Evolutionary conservation across 352 stramenopile species (phyloP), one percentile per base, ranked within the genome.

Genomic region (Pythium diclinum): DNA sequence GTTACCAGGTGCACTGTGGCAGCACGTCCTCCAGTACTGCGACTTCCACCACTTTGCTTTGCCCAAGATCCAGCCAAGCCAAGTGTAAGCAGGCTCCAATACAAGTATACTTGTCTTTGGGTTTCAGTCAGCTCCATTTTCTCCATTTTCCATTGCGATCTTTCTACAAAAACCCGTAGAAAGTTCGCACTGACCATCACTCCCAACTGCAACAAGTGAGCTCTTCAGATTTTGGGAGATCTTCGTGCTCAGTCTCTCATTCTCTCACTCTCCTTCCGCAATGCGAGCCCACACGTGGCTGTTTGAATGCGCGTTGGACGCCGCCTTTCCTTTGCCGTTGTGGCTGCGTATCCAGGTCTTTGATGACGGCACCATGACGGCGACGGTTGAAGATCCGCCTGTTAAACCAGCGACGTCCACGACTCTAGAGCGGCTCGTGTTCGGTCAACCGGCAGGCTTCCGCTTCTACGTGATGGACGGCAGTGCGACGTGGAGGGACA

Each of bases 11-110:
- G 42, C 54, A 9, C 9, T 72, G 23, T 72, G 65, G 65, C 59
- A 61, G 33, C 65, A 67, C 38, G 59, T 72, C 23, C 55, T 72
- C 7, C 25, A 40, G 51, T 72, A 51, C 46, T 72, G 56, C n/a
- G 63, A 65, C 19, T 70, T 65, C 49, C 57, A 70, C 56, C 62
- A 69, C 40, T 69, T 69, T n/a, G 16, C 42, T 6, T 1, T 16
- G n/a, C 28, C 13, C 19, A 33, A 40, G 51, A 40, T 11, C 17
- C 23, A 38, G 21, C 9, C 36, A 10, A 10, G 10, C 5, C 36
- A 42, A 10, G 36, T 42, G 7, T 38, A 38, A 38, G 2, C 1
- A 28, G 25, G 2, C 25, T 28, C 1, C 9, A 42, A 42, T 42
- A 42, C 36, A 42, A 42, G 36, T 51, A 49, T 51, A 51, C 28